These are phyloP conservation scores for Spergularia bocconei DNA, from an alignment of 148 eudicot species.

Conservation along the genomic window DNA sequence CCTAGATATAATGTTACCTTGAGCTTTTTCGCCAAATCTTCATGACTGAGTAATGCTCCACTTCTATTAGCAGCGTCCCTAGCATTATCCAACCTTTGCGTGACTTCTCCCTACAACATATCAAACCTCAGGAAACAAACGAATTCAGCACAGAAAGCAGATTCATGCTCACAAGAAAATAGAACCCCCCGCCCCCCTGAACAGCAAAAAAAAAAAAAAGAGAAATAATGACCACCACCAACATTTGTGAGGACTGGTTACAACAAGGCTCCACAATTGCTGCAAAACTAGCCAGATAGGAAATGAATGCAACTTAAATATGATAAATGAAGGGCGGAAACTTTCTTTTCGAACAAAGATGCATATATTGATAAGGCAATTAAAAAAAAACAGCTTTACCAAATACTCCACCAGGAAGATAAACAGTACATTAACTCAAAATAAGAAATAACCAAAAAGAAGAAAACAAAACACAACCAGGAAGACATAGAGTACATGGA, in stretches of 20 bases:
- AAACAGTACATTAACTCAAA: no score
- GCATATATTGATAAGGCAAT: background rate
- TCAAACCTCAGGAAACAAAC: constrained; percentile 21
- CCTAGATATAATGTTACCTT: constrained; percentile 43
- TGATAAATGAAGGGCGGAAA: background rate
- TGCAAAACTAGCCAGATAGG: background rate
- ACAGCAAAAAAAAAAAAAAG: background rate
- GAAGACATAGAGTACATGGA: no score
- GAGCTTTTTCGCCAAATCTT: constrained; percentile 85
- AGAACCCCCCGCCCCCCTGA: background rate
- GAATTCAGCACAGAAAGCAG: background rate
- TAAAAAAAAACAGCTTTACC: no score
- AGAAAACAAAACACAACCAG: no score
- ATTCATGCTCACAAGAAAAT: background rate
- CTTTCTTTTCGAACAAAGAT: background rate
- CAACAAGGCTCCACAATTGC: no score
- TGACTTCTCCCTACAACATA: constrained; percentile 78
- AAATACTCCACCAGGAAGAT: no score
- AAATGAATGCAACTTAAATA: background rate
- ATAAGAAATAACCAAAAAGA: no score
- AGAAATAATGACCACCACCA: background rate
- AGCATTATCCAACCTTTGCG: constrained; percentile 69
- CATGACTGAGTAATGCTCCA: constrained; percentile 57
- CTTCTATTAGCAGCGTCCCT: constrained; percentile 53
- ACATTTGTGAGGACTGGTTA: background rate